phyloP scores from a whole-genome alignment of 345 rosid species.

The Corchorus olitorius region DNA sequence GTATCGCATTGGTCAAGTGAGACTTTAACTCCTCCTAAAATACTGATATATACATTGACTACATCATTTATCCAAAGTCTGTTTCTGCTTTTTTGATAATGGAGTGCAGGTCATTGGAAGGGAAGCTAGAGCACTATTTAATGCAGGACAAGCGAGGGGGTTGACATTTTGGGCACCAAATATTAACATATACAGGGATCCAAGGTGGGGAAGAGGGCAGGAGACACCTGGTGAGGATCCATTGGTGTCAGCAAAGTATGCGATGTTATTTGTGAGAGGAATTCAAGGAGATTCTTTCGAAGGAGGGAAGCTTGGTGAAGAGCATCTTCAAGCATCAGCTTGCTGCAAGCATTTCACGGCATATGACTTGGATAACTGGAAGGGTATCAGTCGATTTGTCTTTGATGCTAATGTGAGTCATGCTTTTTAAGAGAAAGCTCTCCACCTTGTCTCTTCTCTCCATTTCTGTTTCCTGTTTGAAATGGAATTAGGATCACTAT shows the following conservation, averaged over 20 bases:
- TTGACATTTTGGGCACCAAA: slow-evolving; percentile 84
- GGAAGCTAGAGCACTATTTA: slow-evolving; percentile 71
- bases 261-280: slow-evolving; percentile 72
- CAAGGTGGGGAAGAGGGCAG: slow-evolving; percentile 84
- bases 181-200: slow-evolving; percentile 76
- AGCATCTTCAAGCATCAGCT: slow-evolving; percentile 65
- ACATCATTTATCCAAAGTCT: neutral
- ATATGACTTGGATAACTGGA: slow-evolving; percentile 88
- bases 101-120: slow-evolving; percentile 47
- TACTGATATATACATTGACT: neutral
- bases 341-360: slow-evolving; percentile 94
- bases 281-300: slow-evolving; percentile 61
- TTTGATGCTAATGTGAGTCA: slow-evolving; percentile 38
- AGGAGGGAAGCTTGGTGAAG: slow-evolving; percentile 40
- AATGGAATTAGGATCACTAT: too few species aligned
- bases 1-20: slow-evolving; percentile 83
- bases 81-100: neutral
- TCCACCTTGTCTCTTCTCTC: neutral
- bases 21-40: neutral
- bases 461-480: too few species aligned
- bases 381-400: slow-evolving; percentile 59
- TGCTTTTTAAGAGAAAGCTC: neutral
- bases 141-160: slow-evolving; percentile 60
- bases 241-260: slow-evolving; percentile 47
- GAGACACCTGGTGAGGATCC: slow-evolving; percentile 85